Base-by-base conservation (phyloP, 2,329 filamentous ascomycete species). In the Cordyceps militaris region DNA sequence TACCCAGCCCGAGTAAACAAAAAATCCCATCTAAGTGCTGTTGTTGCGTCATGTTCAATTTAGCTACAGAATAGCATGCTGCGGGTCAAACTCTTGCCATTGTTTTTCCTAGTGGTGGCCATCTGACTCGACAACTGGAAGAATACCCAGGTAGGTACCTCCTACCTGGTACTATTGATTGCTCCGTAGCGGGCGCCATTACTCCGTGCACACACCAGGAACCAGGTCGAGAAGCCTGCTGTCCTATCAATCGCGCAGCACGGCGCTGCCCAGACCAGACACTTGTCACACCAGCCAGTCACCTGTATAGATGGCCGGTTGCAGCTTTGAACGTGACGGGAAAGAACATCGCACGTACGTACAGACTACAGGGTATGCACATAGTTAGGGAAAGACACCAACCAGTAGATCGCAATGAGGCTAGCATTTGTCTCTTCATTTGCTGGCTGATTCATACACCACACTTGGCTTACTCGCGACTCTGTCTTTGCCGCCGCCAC, bases 201-300 rank as follows among this genome's bases (percentile, higher is more conserved):
- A 16, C 36, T 32, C 32, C 32, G 9, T 10, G 21, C 23, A 19
- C 48, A 34, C 49, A 23, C 50, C 50, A 32, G 38, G 21, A 30
- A 19, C 38, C 48, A 13, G 23, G 32, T 8, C 38, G 10, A 32
- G 23, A 26, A 14, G 48, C 23, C 36, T 52, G 50, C 50, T 53
- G 50, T 42, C 50, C 50, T 53, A 53, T 53, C 50, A 43, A 53
- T 43, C 26, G 24, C 26, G 50, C 50, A 53, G 50, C 50, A 21
- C 24, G 36, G 36, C 24, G 23, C 49, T 7, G 34, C 21, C 23
- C 19, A 16, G 9, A 23, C 34, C 38, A 16, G 36, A 9, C 16
- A 24, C 49, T 6, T 40, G 50, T 38, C 50, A 42, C 48, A 40
- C 40, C 48, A 40, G 47, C 47, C 21, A 40, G 48, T 40, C 48